Evolutionary conservation across 805 yeast genomes (phyloP), one percentile per base, ranked within the genome.

Genomic region (Nakazawaea ambrosiae): DNA sequence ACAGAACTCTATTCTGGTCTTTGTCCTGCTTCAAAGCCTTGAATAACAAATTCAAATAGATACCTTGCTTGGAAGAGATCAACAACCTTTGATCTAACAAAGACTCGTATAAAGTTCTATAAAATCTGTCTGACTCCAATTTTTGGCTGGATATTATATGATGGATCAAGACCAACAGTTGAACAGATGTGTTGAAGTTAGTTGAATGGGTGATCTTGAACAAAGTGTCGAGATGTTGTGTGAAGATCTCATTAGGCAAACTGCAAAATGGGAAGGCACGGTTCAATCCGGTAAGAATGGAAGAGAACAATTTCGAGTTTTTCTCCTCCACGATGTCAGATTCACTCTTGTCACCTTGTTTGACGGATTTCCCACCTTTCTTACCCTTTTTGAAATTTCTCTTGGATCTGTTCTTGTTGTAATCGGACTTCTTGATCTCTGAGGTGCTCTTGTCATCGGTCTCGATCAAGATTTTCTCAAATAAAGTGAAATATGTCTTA

Each of bases 181-280:
- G 98, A 18, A 92, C 79, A 11, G 94, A 81, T 2, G 98, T 90
- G 57, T 86, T 86, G 67, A 90, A 89, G 57, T 92, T 92, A 19
- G 95, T 78, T 14, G 96, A 81, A 58, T 90, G 97, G 4, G 97
- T 89, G 55, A 90, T 90, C 51, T 76, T 77, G 70, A 82, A 92
- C 40, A 92, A 64, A 0, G 95, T 81, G 53, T 86, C 81, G 53
- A 90, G 66, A 61, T 92, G 97, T 43, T 73, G 66, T 46, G 77
- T 75, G 53, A 81, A 86, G 5, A 75, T 73, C 20, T 81, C 78
- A 27, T 77, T 71, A 14, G 87, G 79, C 38, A 92, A 65, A 45
- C 77, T 70, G 2, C 95, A 78, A 56, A 85, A 92, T 39, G 97
- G 97, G 69, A 86, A 90, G 1, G 97, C 89, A 62, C 98, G 83